A percentile compares a stretch with the other conserved stretches of the same genome.
These are phyloP conservation scores for Zymoseptoria brevis DNA, from an alignment of 2,329 filamentous ascomycete genomes.

Conservation along the genomic window DNA sequence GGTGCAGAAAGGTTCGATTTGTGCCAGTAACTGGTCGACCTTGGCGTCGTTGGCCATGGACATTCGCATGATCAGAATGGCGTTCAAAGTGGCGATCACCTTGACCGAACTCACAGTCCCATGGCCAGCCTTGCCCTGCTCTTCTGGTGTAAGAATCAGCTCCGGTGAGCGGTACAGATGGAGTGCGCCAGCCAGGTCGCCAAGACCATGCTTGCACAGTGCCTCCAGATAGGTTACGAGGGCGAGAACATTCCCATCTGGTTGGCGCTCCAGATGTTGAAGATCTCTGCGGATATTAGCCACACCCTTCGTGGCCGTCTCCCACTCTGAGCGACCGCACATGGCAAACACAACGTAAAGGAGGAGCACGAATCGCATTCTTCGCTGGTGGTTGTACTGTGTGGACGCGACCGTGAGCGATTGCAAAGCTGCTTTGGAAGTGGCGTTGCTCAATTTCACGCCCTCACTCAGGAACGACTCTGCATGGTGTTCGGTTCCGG, in stretches of 20 bases:
- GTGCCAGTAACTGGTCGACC: conserved; percentile 54
- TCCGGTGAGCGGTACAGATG: conserved; percentile 54
- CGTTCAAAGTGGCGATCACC: conserved; percentile 42
- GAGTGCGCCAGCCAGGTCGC: conserved; percentile 62
- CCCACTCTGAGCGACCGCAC: conserved; percentile 64
- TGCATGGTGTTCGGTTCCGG: conserved; percentile 45
- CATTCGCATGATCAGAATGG: conserved; percentile 39
- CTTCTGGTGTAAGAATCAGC: conserved; percentile 44
- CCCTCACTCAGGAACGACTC: conserved; percentile 52
- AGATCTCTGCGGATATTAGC: conserved; percentile 42
- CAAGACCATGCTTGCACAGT: conserved; percentile 67
- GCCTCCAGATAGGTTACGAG: conserved; percentile 60
- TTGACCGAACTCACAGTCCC: conserved; percentile 34
- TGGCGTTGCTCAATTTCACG: conserved; percentile 35
- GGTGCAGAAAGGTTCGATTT: conserved; percentile 59
- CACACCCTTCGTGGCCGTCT: conserved; percentile 52
- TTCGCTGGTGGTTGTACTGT: conserved; percentile 55
- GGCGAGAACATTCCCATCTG: conserved; percentile 29
- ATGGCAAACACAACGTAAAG: conserved; percentile 63
- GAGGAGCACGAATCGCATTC: conserved; percentile 60
- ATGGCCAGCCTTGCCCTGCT: conserved; percentile 16
- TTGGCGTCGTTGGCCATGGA: conserved; percentile 34
- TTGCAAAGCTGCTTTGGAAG: conserved; percentile 8
- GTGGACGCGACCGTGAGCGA: conserved; percentile 29
- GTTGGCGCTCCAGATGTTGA: conserved; percentile 4